A percentile compares a stretch with the other conserved stretches of the same genome.
These are phyloP conservation scores for Colletotrichum tamarilloi DNA, from an alignment of 2,329 filamentous ascomycete species.

Conservation along the genomic window DNA sequence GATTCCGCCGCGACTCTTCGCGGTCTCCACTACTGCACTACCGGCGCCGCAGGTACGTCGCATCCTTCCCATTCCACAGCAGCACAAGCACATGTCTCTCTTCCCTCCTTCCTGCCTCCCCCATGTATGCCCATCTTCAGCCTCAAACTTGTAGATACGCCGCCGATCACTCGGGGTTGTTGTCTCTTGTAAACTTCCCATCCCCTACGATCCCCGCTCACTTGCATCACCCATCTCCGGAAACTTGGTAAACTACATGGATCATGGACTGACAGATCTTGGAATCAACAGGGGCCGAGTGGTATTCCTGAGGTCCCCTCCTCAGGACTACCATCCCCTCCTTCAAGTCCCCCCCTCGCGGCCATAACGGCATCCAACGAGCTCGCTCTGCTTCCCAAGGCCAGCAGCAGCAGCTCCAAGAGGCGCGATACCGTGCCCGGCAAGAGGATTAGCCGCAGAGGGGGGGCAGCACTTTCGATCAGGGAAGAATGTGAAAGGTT, in stretches of 20 bases:
- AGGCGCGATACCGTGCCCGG: constrained; percentile 53
- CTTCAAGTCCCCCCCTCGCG: constrained; percentile 90
- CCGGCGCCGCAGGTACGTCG: constrained; percentile 78
- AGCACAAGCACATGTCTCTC: background rate
- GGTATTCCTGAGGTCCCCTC: constrained; percentile 94
- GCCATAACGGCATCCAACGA: constrained; percentile 76
- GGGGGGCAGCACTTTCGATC: constrained; percentile 96
- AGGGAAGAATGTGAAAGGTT: constrained; percentile 99
- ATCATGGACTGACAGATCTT: constrained; percentile 35
- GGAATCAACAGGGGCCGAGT: constrained; percentile 75
- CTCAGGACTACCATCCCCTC: constrained; percentile 86
- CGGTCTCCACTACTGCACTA: constrained; percentile 96
- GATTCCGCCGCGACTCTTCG: constrained; percentile 78
- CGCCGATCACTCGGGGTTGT: constrained; percentile 16
- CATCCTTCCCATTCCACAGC: background rate
- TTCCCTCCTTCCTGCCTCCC: background rate
- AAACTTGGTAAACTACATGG: background rate
- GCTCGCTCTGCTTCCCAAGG: constrained; percentile 72
- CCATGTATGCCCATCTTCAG: constrained; percentile 1
- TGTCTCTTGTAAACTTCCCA: background rate
- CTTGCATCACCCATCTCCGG: background rate
- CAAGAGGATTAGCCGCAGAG: constrained; percentile 65
- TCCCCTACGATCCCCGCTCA: background rate
- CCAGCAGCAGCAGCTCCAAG: constrained; percentile 47
- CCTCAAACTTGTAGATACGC: constrained; percentile 36